phyloP scores from a whole-genome alignment of 192 early-diverging fungal genomes.

The Chytriomyces hyalinus region DNA sequence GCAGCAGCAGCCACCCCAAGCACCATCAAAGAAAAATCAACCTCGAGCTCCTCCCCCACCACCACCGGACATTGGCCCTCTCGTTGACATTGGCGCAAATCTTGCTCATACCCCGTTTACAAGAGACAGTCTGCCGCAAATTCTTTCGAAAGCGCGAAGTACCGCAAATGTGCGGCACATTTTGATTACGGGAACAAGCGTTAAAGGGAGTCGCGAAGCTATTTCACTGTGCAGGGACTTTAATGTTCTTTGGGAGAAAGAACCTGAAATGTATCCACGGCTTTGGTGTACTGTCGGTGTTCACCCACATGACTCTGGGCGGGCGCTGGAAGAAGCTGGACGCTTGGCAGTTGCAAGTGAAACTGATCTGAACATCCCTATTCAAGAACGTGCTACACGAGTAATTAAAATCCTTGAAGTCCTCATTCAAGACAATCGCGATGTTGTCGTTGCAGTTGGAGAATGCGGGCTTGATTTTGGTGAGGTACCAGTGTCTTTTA shows the following conservation, averaged over 20 bases:
- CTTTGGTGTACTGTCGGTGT: constrained; percentile 40
- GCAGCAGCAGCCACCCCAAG: not conserved
- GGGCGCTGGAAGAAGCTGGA: not conserved
- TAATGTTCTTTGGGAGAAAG: constrained; percentile 2
- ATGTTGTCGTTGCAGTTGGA: constrained; percentile 84
- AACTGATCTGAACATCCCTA: too few relatives aligned
- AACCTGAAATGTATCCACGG: constrained; percentile 11
- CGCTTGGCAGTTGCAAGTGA: not conserved
- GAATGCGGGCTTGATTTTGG: constrained; percentile 93
- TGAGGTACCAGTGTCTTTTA: too few relatives aligned
- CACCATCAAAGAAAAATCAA: not conserved
- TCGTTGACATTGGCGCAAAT: constrained; percentile 50
- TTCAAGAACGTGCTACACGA: not conserved
- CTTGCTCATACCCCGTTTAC: constrained; percentile 30
- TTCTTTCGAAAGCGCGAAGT: constrained; percentile 12
- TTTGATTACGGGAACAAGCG: constrained; percentile 42
- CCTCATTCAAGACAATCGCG: constrained; percentile 12
- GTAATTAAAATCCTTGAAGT: constrained; percentile 15
- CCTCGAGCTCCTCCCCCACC: constrained; percentile 20
- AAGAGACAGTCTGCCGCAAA: constrained; percentile 2
- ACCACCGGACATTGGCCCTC: constrained; percentile 22
- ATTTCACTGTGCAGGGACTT: constrained; percentile 23
- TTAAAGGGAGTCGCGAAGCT: constrained; percentile 30
- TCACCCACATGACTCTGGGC: constrained; percentile 45
- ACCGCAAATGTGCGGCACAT: constrained; percentile 34